Conservation (phyloP, 306 rosid genomes). For the Cajanus cajan region DNA sequence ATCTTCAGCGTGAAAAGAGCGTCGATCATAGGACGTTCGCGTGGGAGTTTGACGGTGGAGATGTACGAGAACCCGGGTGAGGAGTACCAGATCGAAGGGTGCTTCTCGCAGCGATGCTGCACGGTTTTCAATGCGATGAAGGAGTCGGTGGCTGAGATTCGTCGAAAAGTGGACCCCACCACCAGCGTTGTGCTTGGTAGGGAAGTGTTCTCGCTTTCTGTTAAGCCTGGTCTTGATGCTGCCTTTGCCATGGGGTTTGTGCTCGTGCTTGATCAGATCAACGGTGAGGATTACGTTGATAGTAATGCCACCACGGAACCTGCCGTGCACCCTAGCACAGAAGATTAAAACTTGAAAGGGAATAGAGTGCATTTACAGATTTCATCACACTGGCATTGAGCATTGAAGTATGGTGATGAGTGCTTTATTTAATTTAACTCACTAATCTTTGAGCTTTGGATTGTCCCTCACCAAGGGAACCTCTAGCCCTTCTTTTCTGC, state of each 20-base stretch:
- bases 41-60: conserved; percentile 68
- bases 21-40: conserved; percentile 80
- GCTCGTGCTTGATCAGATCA: conserved; percentile 76
- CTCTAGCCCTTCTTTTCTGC: conserved; percentile 17
- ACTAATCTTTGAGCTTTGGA: background rate
- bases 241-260: conserved; percentile 91
- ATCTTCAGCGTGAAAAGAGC: conserved; percentile 76
- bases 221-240: conserved; percentile 77
- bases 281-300: conserved; percentile 38
- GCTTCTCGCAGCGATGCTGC: conserved; percentile 65
- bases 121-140: conserved; percentile 46
- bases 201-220: conserved; percentile 69
- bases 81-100: conserved; percentile 89
- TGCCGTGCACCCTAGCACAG: conserved; percentile 49
- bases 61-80: conserved; percentile 50
- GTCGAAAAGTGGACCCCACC: conserved; percentile 84
- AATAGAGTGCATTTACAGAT: background rate
- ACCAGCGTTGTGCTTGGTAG: conserved; percentile 76
- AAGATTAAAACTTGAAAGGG: conserved; percentile 32
- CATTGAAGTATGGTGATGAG: background rate
- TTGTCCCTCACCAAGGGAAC: conserved; percentile 17
- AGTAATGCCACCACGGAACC: conserved; percentile 23
- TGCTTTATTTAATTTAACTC: conserved; percentile 10
- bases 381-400: background rate
- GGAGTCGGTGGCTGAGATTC: conserved; percentile 76